Evolutionary conservation across 208 protist species (phyloP).

Genomic region (Zelonia costaricensis): DNA sequence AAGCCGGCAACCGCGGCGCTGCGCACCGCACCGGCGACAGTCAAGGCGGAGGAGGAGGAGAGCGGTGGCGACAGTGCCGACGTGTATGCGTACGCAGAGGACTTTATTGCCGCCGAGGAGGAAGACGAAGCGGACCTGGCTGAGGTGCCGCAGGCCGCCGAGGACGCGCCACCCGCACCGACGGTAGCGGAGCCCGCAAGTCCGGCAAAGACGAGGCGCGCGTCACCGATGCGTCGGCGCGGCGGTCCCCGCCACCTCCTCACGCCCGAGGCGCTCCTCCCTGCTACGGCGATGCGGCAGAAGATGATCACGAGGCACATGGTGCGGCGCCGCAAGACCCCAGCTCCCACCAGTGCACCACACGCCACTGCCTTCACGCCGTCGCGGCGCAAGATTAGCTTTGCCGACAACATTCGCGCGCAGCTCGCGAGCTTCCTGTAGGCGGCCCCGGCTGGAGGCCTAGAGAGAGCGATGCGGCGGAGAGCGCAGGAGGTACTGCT

Average conservation of each 20-base stretch:
- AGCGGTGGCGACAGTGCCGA: background rate
- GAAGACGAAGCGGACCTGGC: background rate
- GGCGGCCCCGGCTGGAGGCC: too few relatives aligned
- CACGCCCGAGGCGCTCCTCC: conserved; percentile 11
- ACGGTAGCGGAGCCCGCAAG: background rate
- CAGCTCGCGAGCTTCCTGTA: conserved; percentile 27
- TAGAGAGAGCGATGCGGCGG: too few relatives aligned
- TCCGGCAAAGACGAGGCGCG: background rate
- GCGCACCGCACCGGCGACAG: background rate
- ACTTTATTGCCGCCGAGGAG: conserved; percentile 3
- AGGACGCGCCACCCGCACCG: background rate
- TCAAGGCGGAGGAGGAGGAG: background rate
- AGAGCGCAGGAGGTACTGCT: too few relatives aligned
- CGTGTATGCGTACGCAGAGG: too few relatives aligned
- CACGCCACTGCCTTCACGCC: conserved; percentile 10
- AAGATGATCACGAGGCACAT: conserved; percentile 24
- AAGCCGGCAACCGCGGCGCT: background rate
- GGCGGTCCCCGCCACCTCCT: conserved; percentile 16
- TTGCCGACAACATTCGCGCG: conserved; percentile 24
- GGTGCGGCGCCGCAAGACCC: background rate
- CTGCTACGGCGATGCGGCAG: conserved; percentile 9
- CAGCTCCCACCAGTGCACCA: background rate
- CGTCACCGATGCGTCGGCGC: background rate
- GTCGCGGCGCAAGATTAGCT: conserved; percentile 1
- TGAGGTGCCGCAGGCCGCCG: too few relatives aligned